Conservation (phyloP, 768 basidiomycete genomes). For the Trametes cubensis region DNA sequence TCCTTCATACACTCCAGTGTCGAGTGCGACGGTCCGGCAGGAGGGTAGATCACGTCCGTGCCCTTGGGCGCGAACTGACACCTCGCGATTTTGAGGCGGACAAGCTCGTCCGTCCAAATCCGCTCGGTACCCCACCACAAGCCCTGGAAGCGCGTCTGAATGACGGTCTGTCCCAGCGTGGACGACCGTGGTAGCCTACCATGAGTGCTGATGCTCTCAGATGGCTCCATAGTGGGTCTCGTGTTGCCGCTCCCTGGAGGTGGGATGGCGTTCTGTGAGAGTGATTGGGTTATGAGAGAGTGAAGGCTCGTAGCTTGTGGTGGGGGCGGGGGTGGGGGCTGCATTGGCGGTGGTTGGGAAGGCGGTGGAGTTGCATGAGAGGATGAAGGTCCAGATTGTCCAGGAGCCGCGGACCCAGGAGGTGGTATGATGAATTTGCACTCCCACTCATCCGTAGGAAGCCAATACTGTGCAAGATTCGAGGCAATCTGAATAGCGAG, state of each 20-base stretch:
- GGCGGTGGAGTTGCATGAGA: conserved; percentile 5
- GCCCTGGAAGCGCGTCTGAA: conserved; percentile 71
- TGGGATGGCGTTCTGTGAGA: conserved; percentile 2
- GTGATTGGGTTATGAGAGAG: conserved; percentile 16
- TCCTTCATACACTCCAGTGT: conserved; percentile 37
- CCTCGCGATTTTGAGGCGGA: conserved; percentile 74
- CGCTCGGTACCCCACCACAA: conserved; percentile 91
- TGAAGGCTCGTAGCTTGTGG: neutral
- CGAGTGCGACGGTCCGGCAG: conserved; percentile 53
- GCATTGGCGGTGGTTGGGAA: conserved; percentile 29
- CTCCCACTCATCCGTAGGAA: conserved; percentile 73
- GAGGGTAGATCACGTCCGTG: conserved; percentile 56
- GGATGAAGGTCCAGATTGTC: neutral
- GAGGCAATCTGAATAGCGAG: conserved; percentile 75
- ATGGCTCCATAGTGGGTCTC: conserved; percentile 30
- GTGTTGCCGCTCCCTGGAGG: conserved; percentile 15
- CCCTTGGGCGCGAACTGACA: conserved; percentile 69
- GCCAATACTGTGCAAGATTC: conserved; percentile 64
- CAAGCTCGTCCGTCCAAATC: conserved; percentile 85
- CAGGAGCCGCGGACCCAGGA: neutral
- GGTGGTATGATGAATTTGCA: conserved; percentile 50
- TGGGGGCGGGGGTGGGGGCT: neutral
- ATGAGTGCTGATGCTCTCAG: conserved; percentile 29
- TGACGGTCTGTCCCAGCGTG: conserved; percentile 35
- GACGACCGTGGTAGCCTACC: conserved; percentile 29